Base-by-base conservation (phyloP, 257 asterid species). In the Plantago elongata region DNA sequence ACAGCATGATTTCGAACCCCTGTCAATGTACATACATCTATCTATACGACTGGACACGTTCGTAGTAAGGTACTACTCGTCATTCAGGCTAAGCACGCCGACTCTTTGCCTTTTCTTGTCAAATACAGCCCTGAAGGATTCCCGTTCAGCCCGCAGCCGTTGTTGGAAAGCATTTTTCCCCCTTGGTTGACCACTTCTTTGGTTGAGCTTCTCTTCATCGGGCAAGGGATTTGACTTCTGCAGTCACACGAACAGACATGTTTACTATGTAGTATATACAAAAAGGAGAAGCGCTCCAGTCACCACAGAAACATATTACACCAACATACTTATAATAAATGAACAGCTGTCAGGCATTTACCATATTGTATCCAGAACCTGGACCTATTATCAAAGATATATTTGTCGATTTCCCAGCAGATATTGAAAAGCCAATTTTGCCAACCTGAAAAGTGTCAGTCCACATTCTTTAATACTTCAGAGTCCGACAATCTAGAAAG, bases 311-410 rank as follows among this genome's bases (percentile, higher is more conserved):
- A 42, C 54, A 45, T 34, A 34, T 34, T 34, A 5, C 40, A 34
- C 40, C 40, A 34, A 34, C 40, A 34, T 1, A 34, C 40, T 34
- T 34, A 34, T 34, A 3, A 34, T 0, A 34, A 34, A 34, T 7
- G 5, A 34, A 34, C 8, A 52, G 40, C 40, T 15, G 45, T 15
- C 61, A 38, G 58, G 65, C 34, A 60, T 62, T 82, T 74, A 92
- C 97, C 97, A 74, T 61, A 74, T 86, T 89, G 89, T 92, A 92
- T 60, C 99, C 99, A 69, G 79, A 74, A 51, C 99, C 99, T 67
- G 95, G 90, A 72, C 99, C 99, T 57, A 89, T 89, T 72, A 89
- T 79, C 68, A 92, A 76, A 54, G 94, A 86, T 59, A 63, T 73
- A 51, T 83, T 77, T 54, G 78, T 54, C 3, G 82, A 15, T 73